Percentiles rank a stretch among this genome's conserved stretches.
Conservation (phyloP, 140 eudicot genomes). For the Stevia rebaudiana region DNA sequence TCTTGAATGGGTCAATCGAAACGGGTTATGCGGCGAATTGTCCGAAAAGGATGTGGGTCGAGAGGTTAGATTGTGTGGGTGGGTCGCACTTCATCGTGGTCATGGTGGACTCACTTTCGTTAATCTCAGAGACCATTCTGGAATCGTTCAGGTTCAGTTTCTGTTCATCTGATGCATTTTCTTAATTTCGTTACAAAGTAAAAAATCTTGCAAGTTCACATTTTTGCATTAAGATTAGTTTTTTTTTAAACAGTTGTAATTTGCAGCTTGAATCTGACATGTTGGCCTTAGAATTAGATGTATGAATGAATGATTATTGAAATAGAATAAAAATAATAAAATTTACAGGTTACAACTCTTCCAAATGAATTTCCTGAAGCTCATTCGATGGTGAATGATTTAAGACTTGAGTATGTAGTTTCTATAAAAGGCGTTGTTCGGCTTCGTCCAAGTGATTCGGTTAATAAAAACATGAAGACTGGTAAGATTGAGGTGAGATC, state of each 20-base stretch:
- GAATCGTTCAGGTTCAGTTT: conserved; percentile 66
- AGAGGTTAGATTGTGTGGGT: conserved; percentile 83
- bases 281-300: neutral
- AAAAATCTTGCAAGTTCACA: neutral
- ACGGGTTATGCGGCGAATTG: conserved; percentile 68
- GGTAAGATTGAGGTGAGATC: conserved; percentile 75
- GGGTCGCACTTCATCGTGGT: conserved; percentile 94
- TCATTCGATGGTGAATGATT: conserved; percentile 68
- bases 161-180: neutral
- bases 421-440: conserved; percentile 78
- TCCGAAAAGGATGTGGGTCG: conserved; percentile 63
- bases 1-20: conserved; percentile 68
- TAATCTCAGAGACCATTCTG: conserved; percentile 78
- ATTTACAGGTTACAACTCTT: conserved; percentile 76
- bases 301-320: neutral
- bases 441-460: conserved; percentile 60
- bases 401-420: conserved; percentile 89
- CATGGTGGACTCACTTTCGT: conserved; percentile 82
- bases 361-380: conserved; percentile 94
- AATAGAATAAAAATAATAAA: conserved; percentile 7
- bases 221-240: neutral
- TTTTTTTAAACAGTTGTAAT: too few species aligned
- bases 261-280: too few species aligned
- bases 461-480: conserved; percentile 83
- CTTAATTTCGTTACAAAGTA: neutral